Evolutionary conservation across 495 filamentous ascomycete species (phyloP).

Genomic region (Aspergillus hancockii): DNA sequence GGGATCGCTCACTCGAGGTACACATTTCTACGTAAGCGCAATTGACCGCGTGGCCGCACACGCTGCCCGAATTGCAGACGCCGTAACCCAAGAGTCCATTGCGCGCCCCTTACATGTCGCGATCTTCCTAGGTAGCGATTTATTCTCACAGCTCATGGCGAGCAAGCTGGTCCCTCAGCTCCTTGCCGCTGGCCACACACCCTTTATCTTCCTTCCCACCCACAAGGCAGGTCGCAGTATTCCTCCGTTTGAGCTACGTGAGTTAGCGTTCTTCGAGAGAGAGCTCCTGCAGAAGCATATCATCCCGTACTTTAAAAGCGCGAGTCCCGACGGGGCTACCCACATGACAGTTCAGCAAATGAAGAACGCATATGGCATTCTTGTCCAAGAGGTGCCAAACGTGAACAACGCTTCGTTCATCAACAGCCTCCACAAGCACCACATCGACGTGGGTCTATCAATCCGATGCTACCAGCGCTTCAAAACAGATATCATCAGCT

Average conservation of each 20-base stretch:
- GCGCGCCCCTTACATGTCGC: conserved; percentile 5
- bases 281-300: conserved; percentile 1
- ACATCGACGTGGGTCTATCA: conserved; percentile 7
- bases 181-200: conserved; percentile 7
- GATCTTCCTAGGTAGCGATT: conserved; percentile 4
- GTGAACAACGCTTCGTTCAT: neutral
- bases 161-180: conserved; percentile 6
- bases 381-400: conserved; percentile 3
- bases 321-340: neutral
- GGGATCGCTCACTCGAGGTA: conserved; percentile 5
- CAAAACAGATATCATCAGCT: neutral
- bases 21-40: conserved; percentile 5
- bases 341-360: conserved; percentile 3
- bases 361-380: conserved; percentile 5
- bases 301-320: conserved; percentile 3
- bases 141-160: conserved; percentile 5
- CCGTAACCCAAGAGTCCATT: conserved; percentile 3
- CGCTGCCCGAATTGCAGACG: conserved; percentile 5
- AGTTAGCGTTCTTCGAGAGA: conserved; percentile 1
- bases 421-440: neutral
- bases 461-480: conserved; percentile 4
- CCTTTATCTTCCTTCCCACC: conserved; percentile 4
- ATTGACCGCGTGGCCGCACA: conserved; percentile 7
- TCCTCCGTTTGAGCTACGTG: neutral
- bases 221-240: neutral